Evolutionary conservation across 352 stramenopile genomes (phyloP).

Genomic region (Poterioochromonas sp.): DNA sequence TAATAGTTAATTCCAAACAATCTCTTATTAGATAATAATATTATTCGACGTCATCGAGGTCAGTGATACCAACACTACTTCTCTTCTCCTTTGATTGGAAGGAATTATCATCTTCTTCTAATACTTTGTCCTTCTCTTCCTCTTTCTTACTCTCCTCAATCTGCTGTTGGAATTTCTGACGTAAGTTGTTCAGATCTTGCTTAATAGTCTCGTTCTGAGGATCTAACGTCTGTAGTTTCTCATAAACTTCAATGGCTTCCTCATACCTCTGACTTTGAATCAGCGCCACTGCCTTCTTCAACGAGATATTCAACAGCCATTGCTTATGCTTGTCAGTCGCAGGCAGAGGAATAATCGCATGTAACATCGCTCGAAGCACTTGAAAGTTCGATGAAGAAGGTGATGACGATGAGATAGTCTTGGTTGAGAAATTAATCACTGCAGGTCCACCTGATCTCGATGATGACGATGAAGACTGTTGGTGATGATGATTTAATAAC

Average conservation of each 20-base stretch:
- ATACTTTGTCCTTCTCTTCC: too few relatives aligned
- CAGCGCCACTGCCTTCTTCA: background rate
- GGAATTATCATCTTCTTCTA: too few relatives aligned
- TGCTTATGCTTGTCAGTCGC: slow-evolving; percentile 2
- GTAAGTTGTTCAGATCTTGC: slow-evolving; percentile 6
- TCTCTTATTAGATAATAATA: too few relatives aligned
- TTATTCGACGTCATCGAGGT: too few relatives aligned
- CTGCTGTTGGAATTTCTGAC: too few relatives aligned
- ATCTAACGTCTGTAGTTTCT: background rate
- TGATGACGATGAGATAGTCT: too few relatives aligned
- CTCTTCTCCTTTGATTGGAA: too few relatives aligned
- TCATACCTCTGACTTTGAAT: background rate
- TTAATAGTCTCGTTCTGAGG: slow-evolving; percentile 7
- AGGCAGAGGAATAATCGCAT: background rate
- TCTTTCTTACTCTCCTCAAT: too few relatives aligned
- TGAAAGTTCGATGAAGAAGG: too few relatives aligned
- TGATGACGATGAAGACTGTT: background rate
- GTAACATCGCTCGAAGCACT: background rate
- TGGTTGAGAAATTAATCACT: too few relatives aligned
- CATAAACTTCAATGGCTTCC: slow-evolving; percentile 3
- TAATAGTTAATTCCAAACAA: too few relatives aligned
- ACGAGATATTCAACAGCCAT: slow-evolving; percentile 19
- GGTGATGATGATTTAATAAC: background rate
- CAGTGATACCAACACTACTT: too few relatives aligned
- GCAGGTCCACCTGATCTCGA: background rate